Conservation (phyloP, 768 basidiomycete genomes). For the Boletus rufocinnamomeus region DNA sequence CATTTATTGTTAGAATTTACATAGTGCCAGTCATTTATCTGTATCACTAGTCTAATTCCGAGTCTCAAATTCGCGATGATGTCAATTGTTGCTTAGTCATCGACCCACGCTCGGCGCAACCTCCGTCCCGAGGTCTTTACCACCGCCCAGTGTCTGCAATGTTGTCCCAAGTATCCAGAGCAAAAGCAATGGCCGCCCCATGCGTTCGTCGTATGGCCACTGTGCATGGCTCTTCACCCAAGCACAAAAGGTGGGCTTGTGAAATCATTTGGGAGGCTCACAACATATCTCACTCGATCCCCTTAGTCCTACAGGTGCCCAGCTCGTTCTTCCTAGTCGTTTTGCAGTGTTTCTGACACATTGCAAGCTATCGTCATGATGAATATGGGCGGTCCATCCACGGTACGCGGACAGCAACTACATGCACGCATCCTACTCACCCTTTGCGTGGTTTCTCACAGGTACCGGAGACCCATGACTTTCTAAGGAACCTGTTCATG, state of each 20-base stretch:
- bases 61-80: too few species aligned
- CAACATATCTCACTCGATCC: slow-evolving; percentile 16
- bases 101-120: not conserved
- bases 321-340: not conserved
- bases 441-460: slow-evolving; percentile 33
- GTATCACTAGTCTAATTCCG: not conserved
- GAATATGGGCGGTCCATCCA: slow-evolving; percentile 98
- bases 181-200: slow-evolving; percentile 22
- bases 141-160: slow-evolving; percentile 19
- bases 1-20: slow-evolving; percentile 4
- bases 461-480: slow-evolving; percentile 92
- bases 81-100: slow-evolving; percentile 20
- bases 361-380: slow-evolving; percentile 86
- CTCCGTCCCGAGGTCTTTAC: not conserved
- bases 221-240: slow-evolving; percentile 39
- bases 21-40: not conserved
- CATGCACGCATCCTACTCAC: not conserved
- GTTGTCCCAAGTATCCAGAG: slow-evolving; percentile 30
- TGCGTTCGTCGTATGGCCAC: slow-evolving; percentile 47
- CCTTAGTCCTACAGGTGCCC: slow-evolving; percentile 62
- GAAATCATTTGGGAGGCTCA: not conserved
- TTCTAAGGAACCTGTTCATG: slow-evolving; percentile 88
- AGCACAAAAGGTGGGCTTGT: slow-evolving; percentile 45
- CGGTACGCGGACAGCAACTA: slow-evolving; percentile 50
- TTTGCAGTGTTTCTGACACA: slow-evolving; percentile 9